Conservation (phyloP, 2,329 filamentous ascomycete genomes). For the Neofusicoccum laricinum region DNA sequence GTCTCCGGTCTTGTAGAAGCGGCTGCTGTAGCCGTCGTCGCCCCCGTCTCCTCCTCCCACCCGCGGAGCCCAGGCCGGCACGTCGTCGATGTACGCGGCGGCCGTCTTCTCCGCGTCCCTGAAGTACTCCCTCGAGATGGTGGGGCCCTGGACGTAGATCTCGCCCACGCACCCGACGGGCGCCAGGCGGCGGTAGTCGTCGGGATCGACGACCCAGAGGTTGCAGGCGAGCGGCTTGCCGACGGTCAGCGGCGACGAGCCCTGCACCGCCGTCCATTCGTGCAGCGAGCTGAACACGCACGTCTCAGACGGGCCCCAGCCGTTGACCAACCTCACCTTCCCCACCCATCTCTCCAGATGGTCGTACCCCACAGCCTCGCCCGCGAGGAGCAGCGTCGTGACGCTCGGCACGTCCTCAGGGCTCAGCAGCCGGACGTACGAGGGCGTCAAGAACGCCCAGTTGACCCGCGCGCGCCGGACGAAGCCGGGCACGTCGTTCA, state of each 20-base stretch:
- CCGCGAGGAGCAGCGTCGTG: constrained; percentile 34
- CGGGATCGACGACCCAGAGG: constrained; percentile 32
- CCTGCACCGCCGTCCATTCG: not conserved
- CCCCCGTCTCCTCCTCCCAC: not conserved
- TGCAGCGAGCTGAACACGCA: not conserved
- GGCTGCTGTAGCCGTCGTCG: constrained; percentile 9
- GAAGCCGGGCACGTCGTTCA: constrained; percentile 20
- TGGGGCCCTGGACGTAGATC: constrained; percentile 33
- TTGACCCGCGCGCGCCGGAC: constrained; percentile 28
- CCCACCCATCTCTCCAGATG: not conserved
- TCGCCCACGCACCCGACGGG: constrained; percentile 35
- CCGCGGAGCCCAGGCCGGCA: constrained; percentile 25
- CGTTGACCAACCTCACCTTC: not conserved
- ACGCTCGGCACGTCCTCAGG: constrained; percentile 39
- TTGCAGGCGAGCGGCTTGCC: not conserved
- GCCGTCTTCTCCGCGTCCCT: constrained; percentile 31
- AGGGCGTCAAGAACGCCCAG: constrained; percentile 36
- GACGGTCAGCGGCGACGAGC: not conserved
- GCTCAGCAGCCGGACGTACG: constrained; percentile 35
- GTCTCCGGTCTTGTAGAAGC: constrained; percentile 35
- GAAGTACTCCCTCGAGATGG: constrained; percentile 34
- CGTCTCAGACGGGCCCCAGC: constrained; percentile 2
- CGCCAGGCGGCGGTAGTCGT: constrained; percentile 31
- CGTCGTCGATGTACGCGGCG: constrained; percentile 27
- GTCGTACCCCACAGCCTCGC: constrained; percentile 28